phyloP scores from a whole-genome alignment of 352 stramenopile species.

The Phytopythium kandeliae region DNA sequence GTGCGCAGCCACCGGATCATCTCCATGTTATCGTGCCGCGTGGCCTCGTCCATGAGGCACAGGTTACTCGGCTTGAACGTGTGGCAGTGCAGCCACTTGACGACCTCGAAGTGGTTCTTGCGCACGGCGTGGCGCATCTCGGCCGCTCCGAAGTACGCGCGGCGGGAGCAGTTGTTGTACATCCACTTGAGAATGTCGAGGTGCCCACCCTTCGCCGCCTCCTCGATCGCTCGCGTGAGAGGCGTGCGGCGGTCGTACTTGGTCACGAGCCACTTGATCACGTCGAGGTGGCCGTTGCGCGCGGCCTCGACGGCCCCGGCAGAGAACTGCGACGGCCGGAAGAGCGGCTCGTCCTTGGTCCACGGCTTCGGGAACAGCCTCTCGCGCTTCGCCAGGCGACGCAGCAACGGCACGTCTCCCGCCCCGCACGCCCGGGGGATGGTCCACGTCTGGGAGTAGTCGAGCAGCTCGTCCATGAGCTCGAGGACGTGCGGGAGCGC shows the following conservation, averaged over 20 bases:
- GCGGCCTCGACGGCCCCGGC: neutral
- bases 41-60: slow-evolving; percentile 25
- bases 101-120: slow-evolving; percentile 5
- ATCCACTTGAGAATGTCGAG: slow-evolving; percentile 11
- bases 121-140: slow-evolving; percentile 9
- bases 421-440: slow-evolving; percentile 4
- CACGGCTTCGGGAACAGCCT: slow-evolving; percentile 1
- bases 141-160: slow-evolving; percentile 6
- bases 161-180: slow-evolving; percentile 2
- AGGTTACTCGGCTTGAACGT: slow-evolving; percentile 2
- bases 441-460: slow-evolving; percentile 4
- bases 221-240: slow-evolving; percentile 3
- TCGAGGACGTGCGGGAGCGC: slow-evolving; percentile 8
- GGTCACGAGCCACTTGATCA: slow-evolving; percentile 10
- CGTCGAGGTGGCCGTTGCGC: slow-evolving; percentile 5
- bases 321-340: slow-evolving; percentile 6
- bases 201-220: slow-evolving; percentile 8
- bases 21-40: slow-evolving; percentile 22
- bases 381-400: slow-evolving; percentile 12
- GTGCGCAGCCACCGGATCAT: slow-evolving; percentile 36
- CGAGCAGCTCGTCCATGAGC: slow-evolving; percentile 3
- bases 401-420: slow-evolving; percentile 12
- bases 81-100: neutral
- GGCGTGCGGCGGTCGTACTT: slow-evolving; percentile 4
- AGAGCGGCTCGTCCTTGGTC: slow-evolving; percentile 9